Percentiles rank a stretch among this genome's conserved stretches.
Conservation (phyloP, 2,329 filamentous ascomycete species). For the Ploettnerulaceae sp. region DNA sequence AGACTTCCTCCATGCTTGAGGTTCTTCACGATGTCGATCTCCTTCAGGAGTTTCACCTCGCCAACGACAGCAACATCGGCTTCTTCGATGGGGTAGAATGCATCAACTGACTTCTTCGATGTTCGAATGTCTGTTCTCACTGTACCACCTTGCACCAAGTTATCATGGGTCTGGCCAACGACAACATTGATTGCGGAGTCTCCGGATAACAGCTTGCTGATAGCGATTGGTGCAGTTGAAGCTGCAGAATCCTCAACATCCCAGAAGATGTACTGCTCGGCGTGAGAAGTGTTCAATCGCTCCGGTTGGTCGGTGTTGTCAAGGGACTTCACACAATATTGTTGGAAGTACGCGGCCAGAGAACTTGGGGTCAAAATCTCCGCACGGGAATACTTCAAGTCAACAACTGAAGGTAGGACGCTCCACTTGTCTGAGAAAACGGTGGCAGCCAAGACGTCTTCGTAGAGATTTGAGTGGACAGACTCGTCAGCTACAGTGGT, state of each 20-base stretch:
- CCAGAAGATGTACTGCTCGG: constrained; percentile 91
- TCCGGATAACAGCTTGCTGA: constrained; percentile 61
- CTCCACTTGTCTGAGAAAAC: constrained; percentile 69
- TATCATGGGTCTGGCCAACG: constrained; percentile 58
- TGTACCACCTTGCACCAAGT: constrained; percentile 68
- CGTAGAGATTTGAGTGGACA: constrained; percentile 79
- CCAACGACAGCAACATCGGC: constrained; percentile 78
- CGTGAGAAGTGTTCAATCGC: constrained; percentile 52
- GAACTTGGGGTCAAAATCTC: constrained; percentile 52
- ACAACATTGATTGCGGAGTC: constrained; percentile 62
- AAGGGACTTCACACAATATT: constrained; percentile 43
- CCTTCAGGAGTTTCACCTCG: constrained; percentile 72
- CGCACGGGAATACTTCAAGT: constrained; percentile 83
- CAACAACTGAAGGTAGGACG: constrained; percentile 60
- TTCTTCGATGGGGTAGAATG: constrained; percentile 72
- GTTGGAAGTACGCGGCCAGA: constrained; percentile 47
- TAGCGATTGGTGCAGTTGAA: constrained; percentile 56
- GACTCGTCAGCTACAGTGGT: constrained; percentile 68
- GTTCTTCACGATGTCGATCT: constrained; percentile 67
- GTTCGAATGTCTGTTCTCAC: constrained; percentile 81
- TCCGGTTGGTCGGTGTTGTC: constrained; percentile 24
- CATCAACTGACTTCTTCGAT: constrained; percentile 77
- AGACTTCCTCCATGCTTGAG: constrained; percentile 68
- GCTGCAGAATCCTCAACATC: constrained; percentile 72
- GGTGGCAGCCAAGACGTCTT: constrained; percentile 83